phyloP scores from a whole-genome alignment of 768 basidiomycete genomes.

The Russula abietina region DNA sequence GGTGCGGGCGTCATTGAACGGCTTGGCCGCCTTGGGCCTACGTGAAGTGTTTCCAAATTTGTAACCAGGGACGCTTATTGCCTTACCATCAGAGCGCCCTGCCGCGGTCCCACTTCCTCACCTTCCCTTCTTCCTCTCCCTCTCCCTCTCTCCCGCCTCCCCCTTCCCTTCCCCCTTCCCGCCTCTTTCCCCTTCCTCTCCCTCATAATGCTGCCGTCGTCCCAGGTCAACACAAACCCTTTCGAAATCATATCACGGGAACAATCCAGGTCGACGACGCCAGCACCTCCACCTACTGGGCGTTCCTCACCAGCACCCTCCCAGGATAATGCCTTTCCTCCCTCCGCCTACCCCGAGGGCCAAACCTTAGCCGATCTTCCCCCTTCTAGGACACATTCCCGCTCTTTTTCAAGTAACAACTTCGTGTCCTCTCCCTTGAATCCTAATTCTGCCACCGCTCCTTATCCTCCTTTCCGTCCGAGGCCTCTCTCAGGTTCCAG shows the following conservation, averaged over 20 bases:
- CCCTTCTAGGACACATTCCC: conserved; percentile 26
- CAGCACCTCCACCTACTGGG: conserved; percentile 3
- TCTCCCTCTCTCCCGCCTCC: neutral
- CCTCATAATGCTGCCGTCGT: conserved; percentile 14
- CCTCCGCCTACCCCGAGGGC: neutral
- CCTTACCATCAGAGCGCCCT: neutral
- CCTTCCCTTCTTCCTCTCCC: neutral
- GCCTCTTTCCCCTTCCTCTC: neutral
- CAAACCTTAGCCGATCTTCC: neutral
- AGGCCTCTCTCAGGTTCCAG: conserved; percentile 34
- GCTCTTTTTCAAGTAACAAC: conserved; percentile 29
- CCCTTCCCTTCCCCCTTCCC: neutral
- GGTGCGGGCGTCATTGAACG: conserved; percentile 40
- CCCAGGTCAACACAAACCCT: conserved; percentile 9
- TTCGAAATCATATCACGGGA: conserved; percentile 15
- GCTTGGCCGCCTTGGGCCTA: conserved; percentile 28
- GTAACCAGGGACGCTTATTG: conserved; percentile 18
- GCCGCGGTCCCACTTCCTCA: neutral
- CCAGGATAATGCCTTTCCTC: neutral
- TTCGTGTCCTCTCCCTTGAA: conserved; percentile 53
- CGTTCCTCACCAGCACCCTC: conserved; percentile 1
- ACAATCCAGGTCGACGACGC: conserved; percentile 11
- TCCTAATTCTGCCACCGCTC: conserved; percentile 33
- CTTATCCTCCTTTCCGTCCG: conserved; percentile 32
- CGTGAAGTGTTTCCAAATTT: neutral